A percentile compares a stretch with the other conserved stretches of the same genome.
Conservation (phyloP, 75 land plant genomes). For the Isoetes taiwanensis region DNA sequence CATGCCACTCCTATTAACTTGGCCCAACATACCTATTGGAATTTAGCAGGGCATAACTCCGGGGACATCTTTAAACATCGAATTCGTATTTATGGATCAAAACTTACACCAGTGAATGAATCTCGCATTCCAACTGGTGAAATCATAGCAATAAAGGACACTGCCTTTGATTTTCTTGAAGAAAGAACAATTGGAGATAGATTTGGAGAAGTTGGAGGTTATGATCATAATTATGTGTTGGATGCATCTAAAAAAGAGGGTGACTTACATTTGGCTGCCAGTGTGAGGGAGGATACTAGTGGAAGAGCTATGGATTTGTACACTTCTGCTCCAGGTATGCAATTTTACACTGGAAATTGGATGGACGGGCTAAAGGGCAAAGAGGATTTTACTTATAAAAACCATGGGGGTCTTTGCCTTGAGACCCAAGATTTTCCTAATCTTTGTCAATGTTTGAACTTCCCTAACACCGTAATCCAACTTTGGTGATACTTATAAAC, state of each 20-base stretch:
- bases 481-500: too few species aligned
- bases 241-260: constrained; percentile 22
- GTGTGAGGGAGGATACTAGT: constrained; percentile 58
- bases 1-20: constrained; percentile 79
- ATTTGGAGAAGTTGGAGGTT: constrained; percentile 72
- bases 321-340: constrained; percentile 82
- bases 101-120: constrained; percentile 64
- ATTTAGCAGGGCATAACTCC: constrained; percentile 67
- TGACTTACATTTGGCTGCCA: constrained; percentile 47
- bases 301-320: constrained; percentile 64
- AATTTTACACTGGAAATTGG: constrained; percentile 84
- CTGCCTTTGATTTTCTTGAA: constrained; percentile 71
- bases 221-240: constrained; percentile 85
- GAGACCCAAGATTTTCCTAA: constrained; percentile 98
- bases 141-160: constrained; percentile 48
- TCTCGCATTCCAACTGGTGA: constrained; percentile 74
- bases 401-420: constrained; percentile 68
- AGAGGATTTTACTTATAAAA: constrained; percentile 58
- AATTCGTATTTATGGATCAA: constrained; percentile 42
- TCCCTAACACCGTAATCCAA: too few species aligned
- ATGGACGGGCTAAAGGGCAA: constrained; percentile 67
- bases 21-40: constrained; percentile 95
- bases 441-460: constrained; percentile 48
- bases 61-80: constrained; percentile 55
- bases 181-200: constrained; percentile 17